These are phyloP conservation scores for Botryotinia globosa DNA, from an alignment of 2,329 filamentous ascomycete species.

Conservation along the genomic window DNA sequence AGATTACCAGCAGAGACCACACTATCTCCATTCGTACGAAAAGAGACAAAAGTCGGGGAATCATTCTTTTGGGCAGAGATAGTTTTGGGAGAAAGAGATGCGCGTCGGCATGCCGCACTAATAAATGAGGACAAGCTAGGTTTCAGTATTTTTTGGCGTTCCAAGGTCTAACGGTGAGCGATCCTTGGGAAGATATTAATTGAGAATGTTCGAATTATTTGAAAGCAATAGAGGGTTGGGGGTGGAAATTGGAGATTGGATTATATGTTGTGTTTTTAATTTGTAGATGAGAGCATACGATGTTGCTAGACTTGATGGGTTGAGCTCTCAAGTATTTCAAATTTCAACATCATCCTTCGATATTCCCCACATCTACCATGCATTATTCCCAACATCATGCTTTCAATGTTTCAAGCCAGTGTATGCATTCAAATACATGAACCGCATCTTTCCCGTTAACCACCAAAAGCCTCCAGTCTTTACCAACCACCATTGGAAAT, in stretches of 20 bases:
- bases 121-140: neutral
- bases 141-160: neutral
- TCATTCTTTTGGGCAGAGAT: neutral
- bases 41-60: neutral
- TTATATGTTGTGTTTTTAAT: neutral
- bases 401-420: neutral
- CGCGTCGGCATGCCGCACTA: neutral
- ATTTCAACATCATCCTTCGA: neutral
- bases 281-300: neutral
- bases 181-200: neutral
- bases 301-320: neutral
- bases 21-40: neutral
- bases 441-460: neutral
- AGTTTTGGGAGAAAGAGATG: neutral
- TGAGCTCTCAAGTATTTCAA: neutral
- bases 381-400: neutral
- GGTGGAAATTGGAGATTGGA: no score
- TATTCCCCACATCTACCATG: neutral
- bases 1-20: neutral
- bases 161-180: neutral
- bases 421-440: no score
- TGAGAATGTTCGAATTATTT: neutral
- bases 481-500: conserved; percentile 2
- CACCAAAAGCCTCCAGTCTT: conserved; percentile 8
- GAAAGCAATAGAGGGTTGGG: neutral